Evolutionary conservation across 2,329 filamentous ascomycete species (phyloP).

Genomic region (Aureobasidium musti): DNA sequence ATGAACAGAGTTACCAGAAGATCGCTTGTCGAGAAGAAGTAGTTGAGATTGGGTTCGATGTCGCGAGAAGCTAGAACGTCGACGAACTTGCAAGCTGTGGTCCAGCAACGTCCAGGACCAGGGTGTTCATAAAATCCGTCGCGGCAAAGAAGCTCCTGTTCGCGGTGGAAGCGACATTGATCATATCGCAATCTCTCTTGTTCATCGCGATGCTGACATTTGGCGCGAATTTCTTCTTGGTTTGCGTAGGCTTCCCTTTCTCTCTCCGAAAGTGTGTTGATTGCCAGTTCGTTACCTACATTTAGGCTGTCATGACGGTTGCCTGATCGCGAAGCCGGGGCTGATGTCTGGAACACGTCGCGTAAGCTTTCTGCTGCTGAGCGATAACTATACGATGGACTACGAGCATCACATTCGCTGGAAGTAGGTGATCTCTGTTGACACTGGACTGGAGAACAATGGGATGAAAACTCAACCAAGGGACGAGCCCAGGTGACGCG

Average conservation of each 20-base stretch:
- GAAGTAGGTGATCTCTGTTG: background rate
- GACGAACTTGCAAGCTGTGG: background rate
- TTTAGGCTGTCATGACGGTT: background rate
- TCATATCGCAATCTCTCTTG: background rate
- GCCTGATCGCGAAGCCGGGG: background rate
- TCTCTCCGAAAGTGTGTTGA: too few species aligned
- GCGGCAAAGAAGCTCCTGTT: background rate
- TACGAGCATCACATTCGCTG: background rate
- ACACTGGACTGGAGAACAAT: background rate
- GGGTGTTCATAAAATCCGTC: background rate
- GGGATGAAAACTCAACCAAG: background rate
- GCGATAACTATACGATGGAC: background rate
- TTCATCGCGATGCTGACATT: background rate
- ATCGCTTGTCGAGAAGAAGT: background rate
- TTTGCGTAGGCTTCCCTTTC: background rate
- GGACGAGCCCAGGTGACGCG: slow-evolving; percentile 10
- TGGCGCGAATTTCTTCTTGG: background rate
- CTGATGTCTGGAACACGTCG: background rate
- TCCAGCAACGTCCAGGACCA: background rate
- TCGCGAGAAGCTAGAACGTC: background rate
- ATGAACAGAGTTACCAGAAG: background rate
- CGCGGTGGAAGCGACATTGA: background rate
- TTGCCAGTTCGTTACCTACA: background rate
- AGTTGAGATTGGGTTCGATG: background rate
- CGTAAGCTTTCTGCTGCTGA: background rate